These are phyloP conservation scores for Hypoxylon cercidicola DNA, from an alignment of 495 filamentous ascomycete genomes.

Conservation along the genomic window DNA sequence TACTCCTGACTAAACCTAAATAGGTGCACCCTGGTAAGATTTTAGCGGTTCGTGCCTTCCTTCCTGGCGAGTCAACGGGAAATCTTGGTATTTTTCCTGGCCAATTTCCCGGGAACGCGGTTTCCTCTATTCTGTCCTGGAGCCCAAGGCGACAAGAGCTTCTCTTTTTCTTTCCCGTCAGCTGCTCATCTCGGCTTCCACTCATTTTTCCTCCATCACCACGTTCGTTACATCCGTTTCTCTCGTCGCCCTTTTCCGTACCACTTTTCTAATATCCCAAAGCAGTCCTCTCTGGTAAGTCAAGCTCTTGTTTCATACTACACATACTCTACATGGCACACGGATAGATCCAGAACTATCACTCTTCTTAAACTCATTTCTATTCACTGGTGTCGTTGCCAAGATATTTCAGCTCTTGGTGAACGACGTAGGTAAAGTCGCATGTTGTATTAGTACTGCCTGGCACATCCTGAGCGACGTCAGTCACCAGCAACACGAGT, in stretches of 20 bases:
- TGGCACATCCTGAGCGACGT: background rate
- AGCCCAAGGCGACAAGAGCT: conserved; percentile 1
- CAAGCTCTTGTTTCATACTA: background rate
- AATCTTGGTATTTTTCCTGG: conserved; percentile 20
- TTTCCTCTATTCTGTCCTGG: background rate
- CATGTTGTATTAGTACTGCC: conserved; percentile 6
- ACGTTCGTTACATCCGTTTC: conserved; percentile 30
- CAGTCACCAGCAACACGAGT: background rate
- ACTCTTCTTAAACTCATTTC: conserved; percentile 3
- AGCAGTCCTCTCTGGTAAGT: conserved; percentile 28
- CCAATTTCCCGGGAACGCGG: conserved; percentile 35
- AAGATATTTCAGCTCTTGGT: conserved; percentile 8
- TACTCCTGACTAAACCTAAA: conserved; percentile 16
- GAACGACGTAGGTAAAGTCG: conserved; percentile 8
- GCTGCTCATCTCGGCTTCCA: conserved; percentile 24
- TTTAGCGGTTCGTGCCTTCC: conserved; percentile 25
- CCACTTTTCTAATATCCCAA: conserved; percentile 33
- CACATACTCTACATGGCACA: background rate
- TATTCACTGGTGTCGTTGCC: conserved; percentile 16
- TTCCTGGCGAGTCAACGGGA: conserved; percentile 16
- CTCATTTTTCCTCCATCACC: conserved; percentile 21
- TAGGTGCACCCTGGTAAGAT: conserved; percentile 14
- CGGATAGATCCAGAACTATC: background rate
- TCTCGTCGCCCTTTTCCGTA: conserved; percentile 26
- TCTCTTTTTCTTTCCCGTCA: conserved; percentile 22